Percentiles rank a stretch among this genome's conserved stretches.
These are phyloP conservation scores for Microsporum ferrugineum DNA, from an alignment of 2,329 filamentous ascomycete genomes.

Conservation along the genomic window DNA sequence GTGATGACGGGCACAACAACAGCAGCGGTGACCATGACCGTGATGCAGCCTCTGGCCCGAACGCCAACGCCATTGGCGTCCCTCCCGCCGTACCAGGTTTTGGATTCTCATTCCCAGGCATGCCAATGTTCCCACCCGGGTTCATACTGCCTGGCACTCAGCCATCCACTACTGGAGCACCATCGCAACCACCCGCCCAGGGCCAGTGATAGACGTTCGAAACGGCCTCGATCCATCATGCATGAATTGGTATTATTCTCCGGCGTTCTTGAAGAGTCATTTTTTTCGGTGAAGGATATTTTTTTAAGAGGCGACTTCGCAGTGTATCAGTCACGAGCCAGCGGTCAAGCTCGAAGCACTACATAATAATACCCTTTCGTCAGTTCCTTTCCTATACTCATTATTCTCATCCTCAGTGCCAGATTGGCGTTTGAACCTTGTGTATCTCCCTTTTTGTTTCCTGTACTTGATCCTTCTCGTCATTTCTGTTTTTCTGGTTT, in stretches of 20 bases:
- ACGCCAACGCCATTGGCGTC: slow-evolving; percentile 38
- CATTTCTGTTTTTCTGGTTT: not conserved
- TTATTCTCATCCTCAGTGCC: not conserved
- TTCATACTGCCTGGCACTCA: slow-evolving; percentile 30
- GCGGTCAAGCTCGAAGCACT: not conserved
- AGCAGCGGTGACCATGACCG: slow-evolving; percentile 28
- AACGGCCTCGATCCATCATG: not conserved
- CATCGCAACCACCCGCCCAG: slow-evolving; percentile 29
- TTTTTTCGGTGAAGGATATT: not conserved
- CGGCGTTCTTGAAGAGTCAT: not conserved
- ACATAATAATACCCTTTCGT: not conserved
- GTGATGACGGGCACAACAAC: slow-evolving; percentile 13
- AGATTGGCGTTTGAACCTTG: not conserved
- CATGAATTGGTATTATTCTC: not conserved
- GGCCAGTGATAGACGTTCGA: slow-evolving; percentile 23
- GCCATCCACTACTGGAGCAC: slow-evolving; percentile 16
- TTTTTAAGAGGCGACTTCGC: not conserved
- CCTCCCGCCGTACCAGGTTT: slow-evolving; percentile 45
- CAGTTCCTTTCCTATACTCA: not conserved
- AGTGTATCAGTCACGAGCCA: not conserved
- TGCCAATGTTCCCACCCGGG: slow-evolving; percentile 39
- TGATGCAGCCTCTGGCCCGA: slow-evolving; percentile 15
- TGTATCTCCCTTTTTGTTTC: not conserved
- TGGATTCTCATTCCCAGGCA: slow-evolving; percentile 42
- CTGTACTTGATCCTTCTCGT: not conserved